phyloP scores from a whole-genome alignment of 2,329 filamentous ascomycete genomes.

The Penicillium sp. region DNA sequence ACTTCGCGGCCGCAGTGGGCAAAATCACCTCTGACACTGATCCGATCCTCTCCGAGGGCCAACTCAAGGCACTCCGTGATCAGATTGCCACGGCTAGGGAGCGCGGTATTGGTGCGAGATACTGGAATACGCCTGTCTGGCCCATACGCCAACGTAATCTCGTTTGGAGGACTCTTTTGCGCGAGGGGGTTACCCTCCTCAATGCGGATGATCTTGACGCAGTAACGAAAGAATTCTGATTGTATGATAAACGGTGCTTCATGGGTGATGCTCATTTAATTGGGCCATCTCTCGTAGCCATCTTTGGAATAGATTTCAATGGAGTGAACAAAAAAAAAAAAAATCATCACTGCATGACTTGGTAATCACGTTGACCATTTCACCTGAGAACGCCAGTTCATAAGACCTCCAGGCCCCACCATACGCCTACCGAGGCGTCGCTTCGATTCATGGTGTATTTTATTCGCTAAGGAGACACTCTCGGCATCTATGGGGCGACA shows the following conservation, averaged over 20 bases:
- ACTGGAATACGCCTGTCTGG: conserved; percentile 63
- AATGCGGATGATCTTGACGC: conserved; percentile 64
- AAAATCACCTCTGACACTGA: conserved; percentile 38
- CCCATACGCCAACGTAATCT: conserved; percentile 58
- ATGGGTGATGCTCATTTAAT: background rate
- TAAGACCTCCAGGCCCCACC: background rate
- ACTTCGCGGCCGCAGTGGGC: conserved; percentile 47
- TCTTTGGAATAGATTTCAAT: background rate
- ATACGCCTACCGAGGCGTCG: background rate
- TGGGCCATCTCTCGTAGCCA: background rate
- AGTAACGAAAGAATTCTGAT: conserved; percentile 40
- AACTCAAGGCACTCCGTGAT: conserved; percentile 49
- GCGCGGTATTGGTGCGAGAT: conserved; percentile 59
- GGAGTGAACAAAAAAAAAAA: background rate
- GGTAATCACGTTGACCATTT: background rate
- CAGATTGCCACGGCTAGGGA: conserved; percentile 56
- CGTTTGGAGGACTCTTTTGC: conserved; percentile 57
- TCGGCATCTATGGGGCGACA: conserved; percentile 14
- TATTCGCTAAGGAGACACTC: conserved; percentile 10
- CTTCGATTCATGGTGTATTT: background rate
- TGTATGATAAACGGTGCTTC: background rate
- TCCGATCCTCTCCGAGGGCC: conserved; percentile 32
- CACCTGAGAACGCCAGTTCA: background rate
- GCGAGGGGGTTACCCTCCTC: conserved; percentile 59
- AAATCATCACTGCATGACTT: background rate